These are phyloP conservation scores for Jatropha podagrica DNA, from an alignment of 441 rosid genomes.

Conservation along the genomic window DNA sequence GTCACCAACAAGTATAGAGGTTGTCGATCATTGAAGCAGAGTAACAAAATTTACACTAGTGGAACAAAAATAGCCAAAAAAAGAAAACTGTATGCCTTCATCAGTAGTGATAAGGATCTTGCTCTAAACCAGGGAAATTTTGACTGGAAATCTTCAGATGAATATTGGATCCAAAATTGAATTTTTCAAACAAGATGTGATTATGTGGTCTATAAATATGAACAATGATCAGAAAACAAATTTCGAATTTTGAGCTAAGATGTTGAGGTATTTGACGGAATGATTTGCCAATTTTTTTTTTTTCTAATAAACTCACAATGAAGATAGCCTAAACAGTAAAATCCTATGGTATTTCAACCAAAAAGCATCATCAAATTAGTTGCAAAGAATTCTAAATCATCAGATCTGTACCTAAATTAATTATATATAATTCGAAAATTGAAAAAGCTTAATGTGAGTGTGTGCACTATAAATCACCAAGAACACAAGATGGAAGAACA, in stretches of 20 bases:
- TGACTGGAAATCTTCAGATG: not conserved
- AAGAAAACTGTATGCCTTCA: not conserved
- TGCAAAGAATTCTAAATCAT: not conserved
- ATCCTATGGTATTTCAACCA: not conserved
- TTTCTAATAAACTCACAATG: not conserved
- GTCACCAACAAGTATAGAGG: too few relatives aligned
- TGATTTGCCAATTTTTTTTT: not conserved
- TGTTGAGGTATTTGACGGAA: not conserved
- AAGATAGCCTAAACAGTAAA: not conserved
- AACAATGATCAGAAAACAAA: not conserved
- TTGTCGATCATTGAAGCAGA: too few relatives aligned
- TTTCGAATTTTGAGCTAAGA: not conserved
- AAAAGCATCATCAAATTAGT: not conserved
- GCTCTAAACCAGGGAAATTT: not conserved
- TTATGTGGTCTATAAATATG: not conserved
- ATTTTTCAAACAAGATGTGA: not conserved
- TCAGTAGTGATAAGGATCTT: not conserved
- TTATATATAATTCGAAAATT: not conserved
- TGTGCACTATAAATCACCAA: not conserved
- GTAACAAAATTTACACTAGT: too few relatives aligned
- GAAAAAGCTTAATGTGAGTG: constrained; percentile 4
- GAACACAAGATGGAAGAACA: not conserved
- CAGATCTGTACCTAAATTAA: not conserved
- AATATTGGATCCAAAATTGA: not conserved
- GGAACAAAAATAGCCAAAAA: not conserved